Conservation (phyloP, 768 basidiomycete species). For the Lyophyllum decastes region DNA sequence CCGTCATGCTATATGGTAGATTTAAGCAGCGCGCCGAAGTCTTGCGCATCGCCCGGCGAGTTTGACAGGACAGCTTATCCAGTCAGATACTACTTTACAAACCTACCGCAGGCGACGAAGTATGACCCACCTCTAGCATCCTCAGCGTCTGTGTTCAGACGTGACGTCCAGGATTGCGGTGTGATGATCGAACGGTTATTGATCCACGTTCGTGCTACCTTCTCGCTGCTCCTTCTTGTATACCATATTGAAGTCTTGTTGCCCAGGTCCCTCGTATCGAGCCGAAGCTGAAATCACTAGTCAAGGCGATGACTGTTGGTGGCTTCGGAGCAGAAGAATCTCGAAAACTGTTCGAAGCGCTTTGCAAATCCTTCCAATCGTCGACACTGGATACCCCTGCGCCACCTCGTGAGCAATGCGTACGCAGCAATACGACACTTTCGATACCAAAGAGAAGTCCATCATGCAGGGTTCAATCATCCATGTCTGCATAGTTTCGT, state of each 20-base stretch:
- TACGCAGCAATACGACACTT: neutral
- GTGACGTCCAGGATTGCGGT: slow-evolving; percentile 43
- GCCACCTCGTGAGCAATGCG: neutral
- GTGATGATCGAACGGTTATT: slow-evolving; percentile 37
- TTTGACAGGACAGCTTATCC: slow-evolving; percentile 23
- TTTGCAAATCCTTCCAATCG: slow-evolving; percentile 44
- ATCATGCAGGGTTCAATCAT: neutral
- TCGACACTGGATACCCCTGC: slow-evolving; percentile 36
- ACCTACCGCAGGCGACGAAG: slow-evolving; percentile 27
- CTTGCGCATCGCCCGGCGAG: slow-evolving; percentile 13
- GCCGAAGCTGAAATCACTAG: slow-evolving; percentile 42
- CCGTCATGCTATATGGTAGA: slow-evolving; percentile 44
- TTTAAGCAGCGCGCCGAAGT: slow-evolving; percentile 32
- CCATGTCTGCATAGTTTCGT: neutral
- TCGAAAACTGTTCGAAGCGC: slow-evolving; percentile 49
- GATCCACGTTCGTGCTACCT: slow-evolving; percentile 27
- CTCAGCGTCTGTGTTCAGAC: slow-evolving; percentile 24
- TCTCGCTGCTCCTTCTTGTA: neutral
- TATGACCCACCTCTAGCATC: slow-evolving; percentile 16
- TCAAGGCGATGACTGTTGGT: slow-evolving; percentile 47
- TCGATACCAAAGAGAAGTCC: slow-evolving; percentile 8
- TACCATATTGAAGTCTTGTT: neutral
- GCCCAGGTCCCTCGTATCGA: slow-evolving; percentile 41
- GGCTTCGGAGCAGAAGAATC: slow-evolving; percentile 52
- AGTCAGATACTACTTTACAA: slow-evolving; percentile 30